phyloP scores from a whole-genome alignment of 108 stramenopile species.

The Fragilaria radians region DNA sequence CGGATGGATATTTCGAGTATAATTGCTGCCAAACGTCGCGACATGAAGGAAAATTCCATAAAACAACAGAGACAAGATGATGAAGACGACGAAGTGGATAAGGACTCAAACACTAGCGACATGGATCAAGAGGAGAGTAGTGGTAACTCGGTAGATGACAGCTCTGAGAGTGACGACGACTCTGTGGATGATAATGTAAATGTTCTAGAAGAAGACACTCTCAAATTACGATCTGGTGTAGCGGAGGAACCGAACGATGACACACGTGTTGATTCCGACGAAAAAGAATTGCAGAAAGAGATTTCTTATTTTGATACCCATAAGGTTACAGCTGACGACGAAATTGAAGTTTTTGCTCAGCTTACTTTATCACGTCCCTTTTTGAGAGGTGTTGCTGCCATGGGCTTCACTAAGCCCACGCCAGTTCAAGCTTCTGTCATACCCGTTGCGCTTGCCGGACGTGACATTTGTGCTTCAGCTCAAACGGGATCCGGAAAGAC shows the following conservation, averaged over 20 bases:
- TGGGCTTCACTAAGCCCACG: constrained; percentile 94
- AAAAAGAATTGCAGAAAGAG: constrained; percentile 62
- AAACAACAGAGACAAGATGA: constrained; percentile 3
- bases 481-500: constrained; percentile 85
- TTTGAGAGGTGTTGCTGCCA: constrained; percentile 86
- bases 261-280: constrained; percentile 36
- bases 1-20: constrained; percentile 65
- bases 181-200: constrained; percentile 40
- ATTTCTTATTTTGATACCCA: constrained; percentile 62
- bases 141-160: constrained; percentile 7
- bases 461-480: constrained; percentile 91
- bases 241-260: constrained; percentile 26
- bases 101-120: constrained; percentile 11
- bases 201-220: constrained; percentile 38
- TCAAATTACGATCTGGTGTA: constrained; percentile 34
- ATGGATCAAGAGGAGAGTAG: constrained; percentile 23
- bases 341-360: constrained; percentile 75
- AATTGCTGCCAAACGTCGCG: constrained; percentile 71
- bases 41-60: constrained; percentile 23
- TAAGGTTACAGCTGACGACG: constrained; percentile 5
- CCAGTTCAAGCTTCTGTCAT: constrained; percentile 89
- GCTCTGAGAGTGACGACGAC: constrained; percentile 19
- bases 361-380: constrained; percentile 91
- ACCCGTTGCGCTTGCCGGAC: constrained; percentile 87
- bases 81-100: constrained; percentile 11